phyloP scores from a whole-genome alignment of 192 early-diverging fungal genomes.

The Fimicolochytrium jonesii region DNA sequence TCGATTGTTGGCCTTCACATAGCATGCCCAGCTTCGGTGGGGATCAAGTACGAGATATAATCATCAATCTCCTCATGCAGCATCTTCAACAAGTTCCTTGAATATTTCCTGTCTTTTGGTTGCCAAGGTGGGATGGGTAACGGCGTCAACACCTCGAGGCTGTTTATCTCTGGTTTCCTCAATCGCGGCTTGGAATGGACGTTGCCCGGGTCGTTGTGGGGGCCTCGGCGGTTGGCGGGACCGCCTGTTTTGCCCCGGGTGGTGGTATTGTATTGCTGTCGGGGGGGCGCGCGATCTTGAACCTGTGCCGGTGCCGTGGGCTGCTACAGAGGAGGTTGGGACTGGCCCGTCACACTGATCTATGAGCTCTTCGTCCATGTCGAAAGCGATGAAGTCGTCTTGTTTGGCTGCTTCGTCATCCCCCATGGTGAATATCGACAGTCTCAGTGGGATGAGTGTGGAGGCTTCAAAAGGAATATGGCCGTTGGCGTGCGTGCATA shows the following conservation, averaged over 20 bases:
- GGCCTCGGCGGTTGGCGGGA: no score
- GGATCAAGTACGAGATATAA: slow-evolving; percentile 77
- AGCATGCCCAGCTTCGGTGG: slow-evolving; percentile 71
- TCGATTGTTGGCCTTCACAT: slow-evolving; percentile 70
- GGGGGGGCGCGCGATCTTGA: no score
- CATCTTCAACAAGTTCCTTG: slow-evolving; percentile 27
- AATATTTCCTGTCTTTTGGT: slow-evolving; percentile 21
- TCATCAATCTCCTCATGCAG: slow-evolving; percentile 65
- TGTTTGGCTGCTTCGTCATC: slow-evolving; percentile 15
- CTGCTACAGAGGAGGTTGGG: slow-evolving; percentile 13
- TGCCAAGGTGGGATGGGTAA: slow-evolving; percentile 43
- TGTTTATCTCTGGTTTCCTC: no score
- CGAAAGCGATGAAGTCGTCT: slow-evolving; percentile 35
- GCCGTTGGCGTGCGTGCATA: no score
- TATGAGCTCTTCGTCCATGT: slow-evolving; percentile 14
- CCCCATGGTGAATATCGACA: no score
- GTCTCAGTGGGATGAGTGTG: no score
- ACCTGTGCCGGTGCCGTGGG: slow-evolving; percentile 4
- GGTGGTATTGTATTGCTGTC: no score
- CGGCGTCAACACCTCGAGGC: slow-evolving; percentile 28
- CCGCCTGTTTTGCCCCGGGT: no score
- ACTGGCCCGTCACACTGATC: slow-evolving; percentile 19
- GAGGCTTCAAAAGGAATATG: no score
- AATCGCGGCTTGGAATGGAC: no score
- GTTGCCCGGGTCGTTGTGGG: no score